phyloP scores from a whole-genome alignment of 148 eudicot species.

The Rhododendron mucronatum region DNA sequence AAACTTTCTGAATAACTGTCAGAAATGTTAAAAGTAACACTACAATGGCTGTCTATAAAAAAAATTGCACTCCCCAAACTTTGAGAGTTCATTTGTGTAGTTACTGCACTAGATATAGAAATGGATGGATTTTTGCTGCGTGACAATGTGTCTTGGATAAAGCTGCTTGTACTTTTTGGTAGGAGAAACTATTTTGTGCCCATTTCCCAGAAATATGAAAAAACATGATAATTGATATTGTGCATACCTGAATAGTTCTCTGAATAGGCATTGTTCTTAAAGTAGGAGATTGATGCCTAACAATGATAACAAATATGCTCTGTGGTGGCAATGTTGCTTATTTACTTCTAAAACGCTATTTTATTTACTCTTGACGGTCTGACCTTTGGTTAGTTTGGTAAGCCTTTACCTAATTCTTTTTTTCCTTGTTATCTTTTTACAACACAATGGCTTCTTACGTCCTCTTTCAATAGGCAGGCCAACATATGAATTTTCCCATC shows the following conservation, averaged over 20 bases:
- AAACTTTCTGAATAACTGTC: not conserved
- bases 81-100: not conserved
- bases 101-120: not conserved
- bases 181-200: not conserved
- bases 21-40: not conserved
- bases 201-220: not conserved
- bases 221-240: not conserved
- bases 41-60: not conserved
- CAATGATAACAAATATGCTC: not conserved
- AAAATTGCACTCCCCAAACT: not conserved
- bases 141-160: not conserved
- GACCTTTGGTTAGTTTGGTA: not conserved
- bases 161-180: not conserved
- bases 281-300: not conserved
- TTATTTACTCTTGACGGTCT: not conserved
- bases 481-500: conserved; percentile 85
- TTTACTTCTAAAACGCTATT: not conserved
- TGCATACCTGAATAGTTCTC: not conserved
- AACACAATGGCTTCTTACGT: conserved; percentile 18
- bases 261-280: not conserved
- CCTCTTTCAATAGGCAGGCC: conserved; percentile 63
- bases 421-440: not conserved
- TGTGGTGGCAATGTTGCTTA: not conserved
- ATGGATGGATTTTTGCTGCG: conserved; percentile 1
- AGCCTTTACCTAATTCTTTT: not conserved